Conservation (phyloP, 139 green algal species). For the Desmodesmus armatus region DNA sequence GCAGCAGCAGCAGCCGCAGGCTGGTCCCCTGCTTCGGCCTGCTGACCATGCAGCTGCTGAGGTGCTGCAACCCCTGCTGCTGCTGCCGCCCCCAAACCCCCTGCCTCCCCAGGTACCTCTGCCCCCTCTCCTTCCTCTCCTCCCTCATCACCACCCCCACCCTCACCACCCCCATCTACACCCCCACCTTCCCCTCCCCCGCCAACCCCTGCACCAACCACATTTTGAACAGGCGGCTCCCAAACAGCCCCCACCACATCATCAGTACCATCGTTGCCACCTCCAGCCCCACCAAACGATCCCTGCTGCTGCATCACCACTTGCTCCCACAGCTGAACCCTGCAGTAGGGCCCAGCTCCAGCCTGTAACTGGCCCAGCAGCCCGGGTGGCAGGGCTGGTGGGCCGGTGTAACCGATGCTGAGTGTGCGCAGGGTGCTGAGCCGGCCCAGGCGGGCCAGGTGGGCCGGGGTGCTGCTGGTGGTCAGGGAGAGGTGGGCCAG, state of each 20-base stretch:
- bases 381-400: slow-evolving; percentile 8
- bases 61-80: not conserved
- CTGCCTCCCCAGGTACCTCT: not conserved
- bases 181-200: not conserved
- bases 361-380: slow-evolving; percentile 18
- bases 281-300: slow-evolving; percentile 1
- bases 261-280: not conserved
- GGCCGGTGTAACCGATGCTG: slow-evolving; percentile 24
- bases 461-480: not conserved
- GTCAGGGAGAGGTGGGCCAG: slow-evolving; percentile 29
- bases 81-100: not conserved
- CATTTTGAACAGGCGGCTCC: not conserved
- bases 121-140: not conserved
- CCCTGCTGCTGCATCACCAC: slow-evolving; percentile 8
- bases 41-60: not conserved
- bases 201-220: not conserved
- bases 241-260: not conserved
- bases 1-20: not conserved
- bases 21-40: not conserved
- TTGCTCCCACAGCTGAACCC: slow-evolving; percentile 33
- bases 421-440: not conserved
- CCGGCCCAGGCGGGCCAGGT: not conserved
- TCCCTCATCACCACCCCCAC: not conserved
- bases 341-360: not conserved
- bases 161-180: not conserved